Evolutionary conservation across 2,329 filamentous ascomycete species (phyloP), one percentile per base, ranked within the genome.

Genomic region (Lachnellula hyalina): DNA sequence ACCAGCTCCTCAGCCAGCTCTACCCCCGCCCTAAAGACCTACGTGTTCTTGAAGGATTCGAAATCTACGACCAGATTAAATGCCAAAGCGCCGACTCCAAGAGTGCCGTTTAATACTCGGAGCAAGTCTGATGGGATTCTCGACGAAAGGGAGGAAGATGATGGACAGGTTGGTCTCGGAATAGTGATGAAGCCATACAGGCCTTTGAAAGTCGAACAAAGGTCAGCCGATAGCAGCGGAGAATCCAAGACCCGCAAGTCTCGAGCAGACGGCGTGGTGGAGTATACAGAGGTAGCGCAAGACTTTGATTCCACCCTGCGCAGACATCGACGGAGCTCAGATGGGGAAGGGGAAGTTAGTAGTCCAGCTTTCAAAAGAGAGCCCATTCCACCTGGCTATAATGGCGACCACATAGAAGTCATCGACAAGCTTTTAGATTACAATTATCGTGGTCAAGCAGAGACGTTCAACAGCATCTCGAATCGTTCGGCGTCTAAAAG

Each of bases 351-450:
- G 12, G 9, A 36, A 11, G 15, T 38, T 8, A n/a, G 15, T n/a
- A 38, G 2, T 38, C 4, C 35, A 14, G 9, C 4, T 38, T n/a
- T 25, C 6, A 32, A 9, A 32, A 32, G 36, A 38, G n/a, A 6
- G 4, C 36, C 36, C 7, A 17, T n/a, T 5, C 36, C 36, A 17
- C 5, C 36, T 4, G 36, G 34, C 21, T 21, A 21, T 36, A 36
- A 11, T 36, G 34, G n/a, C 36, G n/a, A 38, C 36, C 14, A 6
- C 34, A 3, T 46, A 17, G 17, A 55, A 14, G 47, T 66, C 19
- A 63, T 65, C n/a, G 56, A 63, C 12, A 23, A 56, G n/a, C 46
- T 63, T n/a, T 54, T 65, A 0, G 61, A 65, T 35, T 54, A 63
- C 25, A 61, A 61, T 15, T 63, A 62, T 38, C 58, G 61, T 14